Conservation (phyloP, 176 grass and related monocot genomes). For the Juncus effusus region DNA sequence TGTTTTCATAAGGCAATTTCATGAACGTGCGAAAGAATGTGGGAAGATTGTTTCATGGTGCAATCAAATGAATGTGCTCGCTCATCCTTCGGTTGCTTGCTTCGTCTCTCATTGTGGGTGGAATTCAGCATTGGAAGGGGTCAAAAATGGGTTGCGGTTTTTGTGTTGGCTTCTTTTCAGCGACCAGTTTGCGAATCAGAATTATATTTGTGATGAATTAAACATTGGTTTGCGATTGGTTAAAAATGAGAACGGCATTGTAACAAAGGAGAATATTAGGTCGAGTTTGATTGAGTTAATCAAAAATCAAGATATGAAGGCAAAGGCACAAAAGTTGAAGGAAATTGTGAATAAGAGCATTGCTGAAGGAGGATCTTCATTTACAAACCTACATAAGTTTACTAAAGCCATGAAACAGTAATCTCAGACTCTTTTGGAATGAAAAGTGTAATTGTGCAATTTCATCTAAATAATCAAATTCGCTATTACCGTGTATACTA, state of each 20-base stretch:
- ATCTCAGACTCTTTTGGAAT: not conserved
- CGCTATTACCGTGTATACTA: no score
- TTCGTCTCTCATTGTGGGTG: conserved; percentile 54
- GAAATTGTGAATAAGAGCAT: no score
- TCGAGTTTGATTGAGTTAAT: not conserved
- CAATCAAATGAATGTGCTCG: conserved; percentile 35
- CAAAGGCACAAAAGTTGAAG: no score
- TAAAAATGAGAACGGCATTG: conserved; percentile 31
- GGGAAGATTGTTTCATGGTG: conserved; percentile 31
- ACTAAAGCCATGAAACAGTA: not conserved
- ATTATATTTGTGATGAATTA: conserved; percentile 51
- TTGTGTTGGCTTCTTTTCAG: conserved; percentile 58
- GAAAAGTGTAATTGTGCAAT: not conserved
- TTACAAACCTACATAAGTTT: not conserved
- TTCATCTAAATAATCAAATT: no score
- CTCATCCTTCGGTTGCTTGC: conserved; percentile 40
- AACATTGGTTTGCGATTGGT: conserved; percentile 24
- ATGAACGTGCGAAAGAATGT: not conserved
- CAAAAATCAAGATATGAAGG: not conserved
- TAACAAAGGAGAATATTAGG: conserved; percentile 24
- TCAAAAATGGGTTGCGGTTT: conserved; percentile 24
- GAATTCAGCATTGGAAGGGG: conserved; percentile 50
- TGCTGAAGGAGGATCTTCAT: not conserved
- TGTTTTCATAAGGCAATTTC: conserved; percentile 35
- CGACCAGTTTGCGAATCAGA: conserved; percentile 51